Evolutionary conservation across 208 protist species (phyloP), one percentile per base, ranked within the genome.

Genomic region (Leishmania gerbilli): DNA sequence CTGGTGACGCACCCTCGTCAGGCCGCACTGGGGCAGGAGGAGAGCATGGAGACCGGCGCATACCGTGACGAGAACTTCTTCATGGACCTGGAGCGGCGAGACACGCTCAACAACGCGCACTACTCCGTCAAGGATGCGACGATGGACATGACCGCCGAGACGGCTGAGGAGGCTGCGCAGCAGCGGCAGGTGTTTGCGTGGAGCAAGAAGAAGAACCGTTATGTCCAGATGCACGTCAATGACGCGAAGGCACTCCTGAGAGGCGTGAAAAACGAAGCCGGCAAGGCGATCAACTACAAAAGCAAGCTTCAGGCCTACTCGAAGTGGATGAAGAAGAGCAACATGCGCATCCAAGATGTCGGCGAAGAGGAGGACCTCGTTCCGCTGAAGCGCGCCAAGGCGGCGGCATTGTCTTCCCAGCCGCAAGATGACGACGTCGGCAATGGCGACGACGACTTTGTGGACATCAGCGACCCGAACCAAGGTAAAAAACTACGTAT

Each of bases 141-240:
- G 45, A 85, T 98, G 82, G 95, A 97, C 71, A 92, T 98, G 13
- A 84, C 81, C n/a, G 93, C 95, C 3, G 95, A 98, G 71, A 96
- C 91, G 24, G 92, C 91, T 27, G 87, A 94, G 79, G 94, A 96
- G 49, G 93, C 90, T 47, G 89, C 90, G 53, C 91, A 95, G 86
- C 95, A 98, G 84, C 91, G 96, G 21, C 82, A 92, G 74, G 96
- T 98, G 40, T 98, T 91, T 79, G 93, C 94, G 47, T 98, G 96
- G 95, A 98, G 90, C 84, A 97, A 97, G 81, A 98, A 97, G 89
- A 98, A 97, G 88, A 98, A 93, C 78, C 94, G 95, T 69, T 98
- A 97, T 88, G 90, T 97, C 4, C 89, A 95, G 74, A 97, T 97
- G 93, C 86, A 97, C 88, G 92, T 97, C 6, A 95, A 89, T 79